These are phyloP conservation scores for Wallacemonas sp. DNA, from an alignment of 208 protist genomes.

Conservation along the genomic window DNA sequence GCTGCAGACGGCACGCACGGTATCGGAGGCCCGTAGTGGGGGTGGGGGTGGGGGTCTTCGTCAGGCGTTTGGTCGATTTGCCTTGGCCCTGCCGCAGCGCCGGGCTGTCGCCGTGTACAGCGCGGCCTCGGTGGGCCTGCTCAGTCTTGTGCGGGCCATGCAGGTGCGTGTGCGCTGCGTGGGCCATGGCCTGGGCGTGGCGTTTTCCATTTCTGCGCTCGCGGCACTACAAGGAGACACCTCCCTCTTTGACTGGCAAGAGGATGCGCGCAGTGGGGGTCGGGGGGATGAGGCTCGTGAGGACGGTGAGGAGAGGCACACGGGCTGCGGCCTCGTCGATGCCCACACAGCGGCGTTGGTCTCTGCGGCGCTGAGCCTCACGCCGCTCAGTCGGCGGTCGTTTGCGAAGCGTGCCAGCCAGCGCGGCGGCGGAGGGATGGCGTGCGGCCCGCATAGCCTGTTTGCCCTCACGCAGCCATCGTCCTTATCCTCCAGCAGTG, in stretches of 20 bases:
- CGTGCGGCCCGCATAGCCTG: neutral
- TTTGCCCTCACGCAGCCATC: neutral
- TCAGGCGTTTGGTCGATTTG: slow-evolving; percentile 2
- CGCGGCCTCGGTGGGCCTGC: slow-evolving; percentile 19
- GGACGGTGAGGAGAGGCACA: neutral
- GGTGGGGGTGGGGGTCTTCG: slow-evolving; percentile 13
- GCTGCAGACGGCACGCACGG: neutral
- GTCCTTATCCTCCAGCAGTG: neutral
- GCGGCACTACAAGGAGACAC: slow-evolving; percentile 15
- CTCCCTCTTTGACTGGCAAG: slow-evolving; percentile 18
- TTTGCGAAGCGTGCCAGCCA: neutral
- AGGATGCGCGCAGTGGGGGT: neutral
- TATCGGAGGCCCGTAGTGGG: neutral
- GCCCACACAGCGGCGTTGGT: neutral
- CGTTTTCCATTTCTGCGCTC: neutral
- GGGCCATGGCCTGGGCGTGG: neutral
- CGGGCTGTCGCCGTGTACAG: neutral
- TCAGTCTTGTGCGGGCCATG: slow-evolving; percentile 16
- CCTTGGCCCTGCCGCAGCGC: neutral
- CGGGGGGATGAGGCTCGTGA: neutral
- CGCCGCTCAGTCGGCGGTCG: neutral
- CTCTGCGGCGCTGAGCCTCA: neutral
- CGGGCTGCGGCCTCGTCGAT: neutral
- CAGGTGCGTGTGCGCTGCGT: slow-evolving; percentile 20
- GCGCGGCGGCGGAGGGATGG: neutral